Evolutionary conservation across 2,329 filamentous ascomycete species (phyloP).

Genomic region (Lasiodiplodia sp.): DNA sequence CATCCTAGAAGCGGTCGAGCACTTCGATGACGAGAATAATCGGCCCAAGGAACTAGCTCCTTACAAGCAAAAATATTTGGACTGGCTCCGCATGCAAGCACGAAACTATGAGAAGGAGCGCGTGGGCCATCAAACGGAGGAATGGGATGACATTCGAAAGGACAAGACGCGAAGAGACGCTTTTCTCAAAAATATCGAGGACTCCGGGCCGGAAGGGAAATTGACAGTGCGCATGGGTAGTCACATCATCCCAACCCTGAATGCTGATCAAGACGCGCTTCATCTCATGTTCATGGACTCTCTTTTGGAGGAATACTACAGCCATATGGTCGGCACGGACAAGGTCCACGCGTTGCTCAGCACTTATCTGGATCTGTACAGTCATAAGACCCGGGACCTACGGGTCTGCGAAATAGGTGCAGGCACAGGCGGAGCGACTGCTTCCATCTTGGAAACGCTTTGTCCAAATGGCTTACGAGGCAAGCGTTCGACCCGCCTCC

Average conservation of each 20-base stretch:
- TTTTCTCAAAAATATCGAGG: conserved; percentile 8
- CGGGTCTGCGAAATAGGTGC: conserved; percentile 31
- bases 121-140: conserved; percentile 4
- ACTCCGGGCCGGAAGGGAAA: conserved; percentile 6
- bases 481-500: conserved; percentile 6
- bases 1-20: conserved; percentile 12
- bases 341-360: conserved; percentile 6
- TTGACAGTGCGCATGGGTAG: conserved; percentile 21
- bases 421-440: conserved; percentile 33
- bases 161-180: conserved; percentile 10
- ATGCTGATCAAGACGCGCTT: conserved; percentile 20
- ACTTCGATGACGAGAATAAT: conserved; percentile 5
- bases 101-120: conserved; percentile 20
- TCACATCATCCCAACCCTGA: conserved; percentile 23
- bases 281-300: conserved; percentile 25
- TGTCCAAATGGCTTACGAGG: conserved; percentile 13
- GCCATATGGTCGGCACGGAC: conserved; percentile 2
- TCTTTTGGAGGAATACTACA: conserved; percentile 27
- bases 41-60: background rate
- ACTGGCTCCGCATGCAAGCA: conserved; percentile 24
- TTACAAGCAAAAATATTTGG: conserved; percentile 23
- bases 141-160: conserved; percentile 20
- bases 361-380: conserved; percentile 6
- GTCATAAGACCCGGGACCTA: background rate
- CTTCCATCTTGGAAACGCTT: conserved; percentile 5